Base-by-base conservation (phyloP, 2,329 filamentous ascomycete species). In the Pezicula radicicola region DNA sequence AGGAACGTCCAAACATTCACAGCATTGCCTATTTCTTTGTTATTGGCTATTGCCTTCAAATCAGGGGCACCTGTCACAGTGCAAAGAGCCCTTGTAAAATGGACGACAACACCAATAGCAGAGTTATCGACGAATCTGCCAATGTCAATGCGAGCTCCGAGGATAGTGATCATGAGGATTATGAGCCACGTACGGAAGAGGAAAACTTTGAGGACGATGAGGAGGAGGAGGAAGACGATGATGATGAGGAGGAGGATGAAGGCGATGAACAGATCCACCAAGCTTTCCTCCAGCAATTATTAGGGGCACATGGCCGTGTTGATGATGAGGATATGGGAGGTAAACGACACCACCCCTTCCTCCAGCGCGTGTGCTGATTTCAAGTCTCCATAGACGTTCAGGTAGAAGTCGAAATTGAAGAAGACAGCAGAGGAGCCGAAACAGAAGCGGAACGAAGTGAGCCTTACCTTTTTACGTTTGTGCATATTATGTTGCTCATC, bases 341-440 rank as follows among this genome's bases (percentile, higher is more conserved):
- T 33, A 33, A 33, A 12, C 2, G 30, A 13, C 9, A 33, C 30
- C 10, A 33, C 30, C 12, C 25, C 30, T 33, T 33, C 30, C 12
- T 33, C 30, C 30, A 33, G 12, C 9, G 5, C 30, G 12, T 33
- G 30, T 33, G 30, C 30, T 33, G 12, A 33, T 13, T 33, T 6
- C 30, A 13, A 33, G 30, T 33, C 9, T 19, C 6, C 9, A 19
- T 30, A 21, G 39, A 43, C 37, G 48, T 18, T 4, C 21, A 70
- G 16, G 55, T 63, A 13, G 63, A 64, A 19, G 64, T 63, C 16
- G 62, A 63, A 15, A 62, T 65, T 6, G 55, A 73, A 15, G 67
- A 68, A 5, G 70, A 72, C 16, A 70, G 72, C 10, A 67, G 53
- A 46, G 52, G 33, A 5, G 48, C 51, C 40, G 49, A 57, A 50